Conservation (phyloP, 2,329 filamentous ascomycete genomes). For the Aspergillus fumigatus region DNA sequence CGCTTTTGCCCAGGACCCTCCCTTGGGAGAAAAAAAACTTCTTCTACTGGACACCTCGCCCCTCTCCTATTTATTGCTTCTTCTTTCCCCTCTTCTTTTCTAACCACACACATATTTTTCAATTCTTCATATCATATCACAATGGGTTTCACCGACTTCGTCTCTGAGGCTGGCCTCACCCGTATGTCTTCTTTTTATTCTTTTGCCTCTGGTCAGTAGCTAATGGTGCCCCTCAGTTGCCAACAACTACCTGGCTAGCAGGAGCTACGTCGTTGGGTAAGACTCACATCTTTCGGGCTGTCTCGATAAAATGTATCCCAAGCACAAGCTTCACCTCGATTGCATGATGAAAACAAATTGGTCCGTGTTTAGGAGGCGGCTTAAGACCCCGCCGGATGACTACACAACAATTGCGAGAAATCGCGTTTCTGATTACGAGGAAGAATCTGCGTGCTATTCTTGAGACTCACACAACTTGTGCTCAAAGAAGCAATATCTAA, state of each 20-base stretch:
- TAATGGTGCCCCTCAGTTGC: slow-evolving; percentile 38
- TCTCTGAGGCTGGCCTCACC: slow-evolving; percentile 59
- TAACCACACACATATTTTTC: slow-evolving; percentile 17
- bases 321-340: slow-evolving; percentile 18
- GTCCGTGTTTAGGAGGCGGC: slow-evolving; percentile 94
- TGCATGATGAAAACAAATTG: slow-evolving; percentile 78
- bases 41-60: slow-evolving; percentile 27
- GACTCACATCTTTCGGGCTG: slow-evolving; percentile 33
- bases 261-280: slow-evolving; percentile 80
- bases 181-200: slow-evolving; percentile 42
- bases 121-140: slow-evolving; percentile 24
- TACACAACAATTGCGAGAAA: slow-evolving; percentile 66
- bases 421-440: slow-evolving; percentile 67
- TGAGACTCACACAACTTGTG: slow-evolving; percentile 2
- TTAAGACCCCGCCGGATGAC: slow-evolving; percentile 85
- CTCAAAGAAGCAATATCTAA: slow-evolving; percentile 2
- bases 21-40: slow-evolving; percentile 24
- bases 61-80: slow-evolving; percentile 21
- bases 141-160: slow-evolving; percentile 66
- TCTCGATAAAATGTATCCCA: slow-evolving; percentile 8
- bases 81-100: slow-evolving; percentile 15
- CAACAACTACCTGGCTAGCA: slow-evolving; percentile 50
- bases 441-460: slow-evolving; percentile 11
- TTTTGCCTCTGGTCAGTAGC: slow-evolving; percentile 18
- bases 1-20: slow-evolving; percentile 11